Base-by-base conservation (phyloP, 305 asterid genomes). In the Fraxinus latifolia region DNA sequence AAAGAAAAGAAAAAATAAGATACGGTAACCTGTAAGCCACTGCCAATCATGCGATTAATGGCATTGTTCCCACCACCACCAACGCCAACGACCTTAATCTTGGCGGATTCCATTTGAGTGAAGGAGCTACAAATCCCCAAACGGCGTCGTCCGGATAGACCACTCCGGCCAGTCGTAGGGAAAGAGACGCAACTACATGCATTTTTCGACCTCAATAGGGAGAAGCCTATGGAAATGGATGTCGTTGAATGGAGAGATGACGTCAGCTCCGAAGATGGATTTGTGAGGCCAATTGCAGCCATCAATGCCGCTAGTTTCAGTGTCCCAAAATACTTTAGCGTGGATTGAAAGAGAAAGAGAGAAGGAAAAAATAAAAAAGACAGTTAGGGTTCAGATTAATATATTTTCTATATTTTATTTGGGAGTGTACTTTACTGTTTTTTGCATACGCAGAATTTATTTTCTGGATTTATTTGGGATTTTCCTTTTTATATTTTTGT, bases 51-150 rank as follows among this genome's bases (percentile, higher is more conserved):
- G 85, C 97, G 95, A 86, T 95, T 95, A 82, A 93, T 93, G 83
- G 99, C 99, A 91, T 95, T 95, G 87, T 95, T 95, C 39, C 99
- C 98, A 37, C 98, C 99, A n/a, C 99, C 98, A 53, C 97, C 98
- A 31, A 93, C 98, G 73, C 98, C 98, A 72, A 95, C 78, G 37
- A 95, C 98, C 89, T 95, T 93, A 90, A 95, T 95, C 86, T 87
- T 95, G 23, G 98, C 98, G 58, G 96, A 88, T 37, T 94, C 98
- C 90, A 85, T 85, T 1, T 90, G 89, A 7, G 88, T 23, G 34
- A 89, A 95, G 3, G 97, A 88, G 87, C 94, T 85, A 85, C 85
- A 86, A 80, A 88, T 89, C 72, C 86, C 88, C 65, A 77, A 81
- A 23, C 89, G 85, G 8, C 67, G 94, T 9, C 87, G 88, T 80